Percentiles rank a stretch among this genome's conserved stretches.
These are phyloP conservation scores for Ilex aquifolium DNA, from an alignment of 257 asterid species.

Conservation along the genomic window DNA sequence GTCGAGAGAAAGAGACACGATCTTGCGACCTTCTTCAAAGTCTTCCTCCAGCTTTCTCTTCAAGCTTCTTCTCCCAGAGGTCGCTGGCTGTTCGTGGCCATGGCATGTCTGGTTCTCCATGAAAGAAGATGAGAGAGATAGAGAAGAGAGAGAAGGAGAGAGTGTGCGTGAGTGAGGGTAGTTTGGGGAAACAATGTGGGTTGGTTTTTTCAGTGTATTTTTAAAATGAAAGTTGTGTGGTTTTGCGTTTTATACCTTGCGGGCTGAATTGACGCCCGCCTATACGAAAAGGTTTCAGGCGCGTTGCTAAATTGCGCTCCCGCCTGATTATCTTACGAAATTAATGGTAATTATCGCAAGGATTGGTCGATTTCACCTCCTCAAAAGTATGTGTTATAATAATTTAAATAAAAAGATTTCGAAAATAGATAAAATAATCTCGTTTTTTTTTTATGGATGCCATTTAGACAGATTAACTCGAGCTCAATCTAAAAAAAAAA, in stretches of 20 bases:
- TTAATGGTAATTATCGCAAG: too few relatives aligned
- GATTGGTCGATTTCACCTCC: too few relatives aligned
- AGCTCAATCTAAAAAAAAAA: too few relatives aligned
- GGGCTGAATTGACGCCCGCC: conserved; percentile 14
- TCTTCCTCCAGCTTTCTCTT: conserved; percentile 74
- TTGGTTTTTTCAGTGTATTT: too few relatives aligned
- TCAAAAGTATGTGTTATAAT: too few relatives aligned
- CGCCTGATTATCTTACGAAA: not conserved
- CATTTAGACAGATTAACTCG: too few relatives aligned
- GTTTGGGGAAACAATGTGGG: conserved; percentile 24
- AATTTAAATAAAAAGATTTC: too few relatives aligned
- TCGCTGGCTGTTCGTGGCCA: conserved; percentile 53
- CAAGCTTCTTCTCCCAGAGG: conserved; percentile 56
- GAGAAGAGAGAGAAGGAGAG: conserved; percentile 28
- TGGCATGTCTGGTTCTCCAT: conserved; percentile 78
- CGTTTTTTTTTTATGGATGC: too few relatives aligned
- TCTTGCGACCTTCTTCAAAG: conserved; percentile 49
- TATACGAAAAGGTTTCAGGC: too few relatives aligned
- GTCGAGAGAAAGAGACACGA: conserved; percentile 35
- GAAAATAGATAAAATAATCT: too few relatives aligned
- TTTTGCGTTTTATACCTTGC: not conserved
- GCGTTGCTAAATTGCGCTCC: not conserved
- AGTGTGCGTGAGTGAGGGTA: conserved; percentile 35
- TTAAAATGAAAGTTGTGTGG: not conserved
- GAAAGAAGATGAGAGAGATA: conserved; percentile 13